phyloP scores from a whole-genome alignment of 2,329 filamentous ascomycete genomes.

The Penicillium sp. region DNA sequence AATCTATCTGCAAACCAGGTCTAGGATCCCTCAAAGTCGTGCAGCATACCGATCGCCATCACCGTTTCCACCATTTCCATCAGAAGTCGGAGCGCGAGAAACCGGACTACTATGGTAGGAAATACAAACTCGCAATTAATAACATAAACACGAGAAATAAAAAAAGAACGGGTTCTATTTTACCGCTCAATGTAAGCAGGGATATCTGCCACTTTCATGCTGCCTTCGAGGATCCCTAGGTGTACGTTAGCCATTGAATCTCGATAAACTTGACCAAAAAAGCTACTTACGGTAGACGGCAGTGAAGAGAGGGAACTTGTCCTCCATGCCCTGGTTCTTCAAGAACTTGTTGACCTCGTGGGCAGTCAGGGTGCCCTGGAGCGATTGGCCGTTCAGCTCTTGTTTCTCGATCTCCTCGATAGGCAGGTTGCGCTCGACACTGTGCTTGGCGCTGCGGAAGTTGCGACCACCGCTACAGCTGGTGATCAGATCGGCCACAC shows the following conservation, averaged over 20 bases:
- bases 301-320: conserved; percentile 87
- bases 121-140: conserved; percentile 20
- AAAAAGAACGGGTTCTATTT: conserved; percentile 27
- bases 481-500: conserved; percentile 92
- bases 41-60: conserved; percentile 18
- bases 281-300: conserved; percentile 62
- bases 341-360: conserved; percentile 87
- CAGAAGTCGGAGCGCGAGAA: conserved; percentile 13
- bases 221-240: conserved; percentile 67
- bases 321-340: conserved; percentile 68
- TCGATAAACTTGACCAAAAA: conserved; percentile 3
- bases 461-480: conserved; percentile 89
- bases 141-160: conserved; percentile 12
- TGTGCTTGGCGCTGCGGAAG: conserved; percentile 86
- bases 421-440: conserved; percentile 69
- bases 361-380: conserved; percentile 90
- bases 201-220: conserved; percentile 72
- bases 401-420: conserved; percentile 83
- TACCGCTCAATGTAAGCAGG: conserved; percentile 59
- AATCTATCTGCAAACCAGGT: conserved; percentile 17
- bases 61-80: conserved; percentile 7
- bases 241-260: conserved; percentile 15
- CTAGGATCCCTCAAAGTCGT: conserved; percentile 15
- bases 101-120: conserved; percentile 16
- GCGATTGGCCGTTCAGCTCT: conserved; percentile 92